Percentiles rank a stretch among this genome's conserved stretches.
These are phyloP conservation scores for Floccularia luteovirens DNA, from an alignment of 768 basidiomycete species.

Conservation along the genomic window DNA sequence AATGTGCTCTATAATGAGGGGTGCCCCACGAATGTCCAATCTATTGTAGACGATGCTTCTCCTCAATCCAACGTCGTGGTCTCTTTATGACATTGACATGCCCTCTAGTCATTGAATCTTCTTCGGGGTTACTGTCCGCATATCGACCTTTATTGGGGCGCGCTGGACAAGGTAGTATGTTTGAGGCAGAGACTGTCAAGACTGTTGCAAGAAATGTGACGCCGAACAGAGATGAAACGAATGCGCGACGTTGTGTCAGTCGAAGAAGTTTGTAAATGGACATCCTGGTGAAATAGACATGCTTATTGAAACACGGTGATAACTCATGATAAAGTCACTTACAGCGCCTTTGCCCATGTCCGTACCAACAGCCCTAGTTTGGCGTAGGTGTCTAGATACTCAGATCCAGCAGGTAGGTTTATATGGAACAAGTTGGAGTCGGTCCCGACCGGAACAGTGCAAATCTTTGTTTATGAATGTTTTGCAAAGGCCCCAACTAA, in stretches of 20 bases:
- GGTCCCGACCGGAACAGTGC: too few species aligned
- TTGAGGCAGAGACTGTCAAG: constrained; percentile 74
- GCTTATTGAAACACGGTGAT: neutral
- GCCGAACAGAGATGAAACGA: constrained; percentile 74
- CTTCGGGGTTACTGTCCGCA: constrained; percentile 40
- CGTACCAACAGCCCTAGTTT: constrained; percentile 1
- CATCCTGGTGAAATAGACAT: constrained; percentile 37
- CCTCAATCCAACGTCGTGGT: constrained; percentile 79
- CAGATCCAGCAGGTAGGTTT: neutral
- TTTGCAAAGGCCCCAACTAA: constrained; percentile 13
- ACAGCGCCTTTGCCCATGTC: constrained; percentile 18
- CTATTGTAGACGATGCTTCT: constrained; percentile 39
- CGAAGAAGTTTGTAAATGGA: constrained; percentile 49
- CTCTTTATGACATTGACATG: constrained; percentile 50
- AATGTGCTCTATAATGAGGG: constrained; percentile 6
- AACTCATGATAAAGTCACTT: neutral
- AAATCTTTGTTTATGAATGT: constrained; percentile 23
- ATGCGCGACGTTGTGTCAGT: constrained; percentile 59
- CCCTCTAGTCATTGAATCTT: constrained; percentile 14
- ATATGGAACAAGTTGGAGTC: neutral
- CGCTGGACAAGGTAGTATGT: constrained; percentile 76
- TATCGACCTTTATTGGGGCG: constrained; percentile 48
- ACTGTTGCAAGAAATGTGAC: constrained; percentile 75
- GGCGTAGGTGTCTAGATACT: neutral
- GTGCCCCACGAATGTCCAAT: constrained; percentile 11